phyloP scores from a whole-genome alignment of 2,329 filamentous ascomycete genomes.

The Ophiostoma sp. region DNA sequence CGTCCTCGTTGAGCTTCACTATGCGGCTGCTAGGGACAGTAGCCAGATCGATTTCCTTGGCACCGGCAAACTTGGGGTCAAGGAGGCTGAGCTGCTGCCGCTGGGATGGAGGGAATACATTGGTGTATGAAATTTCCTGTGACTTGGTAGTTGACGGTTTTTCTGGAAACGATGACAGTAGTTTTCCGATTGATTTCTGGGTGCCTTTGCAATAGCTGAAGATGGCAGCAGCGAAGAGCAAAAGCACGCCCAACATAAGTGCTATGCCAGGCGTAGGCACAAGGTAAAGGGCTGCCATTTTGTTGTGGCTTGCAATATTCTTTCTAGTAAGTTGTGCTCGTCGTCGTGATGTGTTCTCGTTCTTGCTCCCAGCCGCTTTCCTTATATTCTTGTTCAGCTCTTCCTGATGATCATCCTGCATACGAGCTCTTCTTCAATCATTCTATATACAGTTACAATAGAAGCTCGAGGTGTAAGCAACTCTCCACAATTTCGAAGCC shows the following conservation, averaged over 20 bases:
- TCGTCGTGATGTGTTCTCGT: not conserved
- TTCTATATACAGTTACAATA: slow-evolving; percentile 15
- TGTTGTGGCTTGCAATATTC: not conserved
- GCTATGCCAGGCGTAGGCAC: not conserved
- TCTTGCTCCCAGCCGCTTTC: not conserved
- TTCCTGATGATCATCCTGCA: not conserved
- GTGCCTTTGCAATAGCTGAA: not conserved
- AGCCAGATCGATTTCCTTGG: slow-evolving; percentile 1
- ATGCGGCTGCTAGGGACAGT: not conserved
- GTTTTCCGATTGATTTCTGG: not conserved
- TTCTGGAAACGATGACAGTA: not conserved
- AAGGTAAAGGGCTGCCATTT: slow-evolving; percentile 5
- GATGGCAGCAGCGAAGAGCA: not conserved
- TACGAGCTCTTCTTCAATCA: not conserved
- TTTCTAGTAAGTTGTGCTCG: not conserved
- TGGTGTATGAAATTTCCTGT: not conserved
- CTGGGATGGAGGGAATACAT: slow-evolving; percentile 8
- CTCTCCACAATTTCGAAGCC: slow-evolving; percentile 6
- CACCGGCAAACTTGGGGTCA: slow-evolving; percentile 6
- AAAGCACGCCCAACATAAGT: not conserved
- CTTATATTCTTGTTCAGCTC: not conserved
- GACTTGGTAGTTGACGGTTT: not conserved
- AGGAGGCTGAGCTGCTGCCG: not conserved
- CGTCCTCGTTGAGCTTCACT: slow-evolving; percentile 2
- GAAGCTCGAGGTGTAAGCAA: not conserved